These are phyloP conservation scores for Phytophthora hybrid DNA, from an alignment of 352 stramenopile genomes.

Conservation along the genomic window DNA sequence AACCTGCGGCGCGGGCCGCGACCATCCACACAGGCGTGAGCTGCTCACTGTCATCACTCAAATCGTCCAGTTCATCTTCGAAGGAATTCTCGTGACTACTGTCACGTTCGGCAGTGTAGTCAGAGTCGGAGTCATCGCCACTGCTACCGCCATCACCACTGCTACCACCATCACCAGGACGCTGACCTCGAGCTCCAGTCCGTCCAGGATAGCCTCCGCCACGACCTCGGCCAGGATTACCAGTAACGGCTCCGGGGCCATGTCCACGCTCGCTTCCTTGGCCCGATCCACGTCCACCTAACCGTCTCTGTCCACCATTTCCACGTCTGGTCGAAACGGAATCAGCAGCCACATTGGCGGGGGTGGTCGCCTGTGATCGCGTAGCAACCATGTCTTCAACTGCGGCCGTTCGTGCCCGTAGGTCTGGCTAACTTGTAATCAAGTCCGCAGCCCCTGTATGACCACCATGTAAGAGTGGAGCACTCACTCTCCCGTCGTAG, in stretches of 20 bases:
- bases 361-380: background rate
- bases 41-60: background rate
- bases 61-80: background rate
- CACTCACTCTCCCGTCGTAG: background rate
- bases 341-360: background rate
- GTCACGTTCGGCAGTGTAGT: background rate
- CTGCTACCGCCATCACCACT: background rate
- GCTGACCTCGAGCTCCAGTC: too few species aligned
- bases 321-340: background rate
- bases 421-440: background rate
- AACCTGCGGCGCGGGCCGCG: background rate
- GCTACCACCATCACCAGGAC: background rate
- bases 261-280: too few species aligned
- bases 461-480: background rate
- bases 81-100: background rate
- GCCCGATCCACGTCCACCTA: too few species aligned
- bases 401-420: background rate
- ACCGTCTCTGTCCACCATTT: background rate
- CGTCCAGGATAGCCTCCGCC: too few species aligned
- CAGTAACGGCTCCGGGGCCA: too few species aligned
- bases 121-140: background rate
- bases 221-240: too few species aligned
- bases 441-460: background rate
- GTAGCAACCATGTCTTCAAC: background rate
- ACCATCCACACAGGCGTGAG: background rate